Evolutionary conservation across 441 rosid genomes (phyloP).

Genomic region (Monsonia emarginata): DNA sequence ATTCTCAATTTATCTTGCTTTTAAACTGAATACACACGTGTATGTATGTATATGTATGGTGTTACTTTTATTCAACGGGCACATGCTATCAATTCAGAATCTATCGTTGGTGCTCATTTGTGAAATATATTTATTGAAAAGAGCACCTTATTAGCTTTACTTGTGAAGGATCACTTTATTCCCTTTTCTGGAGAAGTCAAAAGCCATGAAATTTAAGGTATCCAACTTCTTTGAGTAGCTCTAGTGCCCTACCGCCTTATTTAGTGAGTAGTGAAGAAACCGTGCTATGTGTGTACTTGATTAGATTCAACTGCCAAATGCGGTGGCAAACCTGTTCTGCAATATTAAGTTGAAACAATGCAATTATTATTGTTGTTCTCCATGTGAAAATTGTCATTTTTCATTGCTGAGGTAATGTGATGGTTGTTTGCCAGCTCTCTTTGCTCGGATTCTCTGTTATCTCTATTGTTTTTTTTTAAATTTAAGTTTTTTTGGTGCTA

Average conservation of each 20-base stretch:
- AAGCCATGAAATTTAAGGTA: background rate
- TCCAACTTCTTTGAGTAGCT: background rate
- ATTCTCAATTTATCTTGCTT: no score
- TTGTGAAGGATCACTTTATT: no score
- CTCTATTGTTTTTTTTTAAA: background rate
- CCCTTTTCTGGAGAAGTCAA: no score
- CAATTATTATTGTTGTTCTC: background rate
- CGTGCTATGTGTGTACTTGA: background rate
- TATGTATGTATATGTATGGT: no score
- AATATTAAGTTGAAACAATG: background rate
- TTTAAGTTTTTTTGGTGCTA: background rate
- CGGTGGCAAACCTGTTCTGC: background rate
- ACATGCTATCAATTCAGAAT: background rate
- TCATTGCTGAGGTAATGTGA: background rate
- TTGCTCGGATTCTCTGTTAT: background rate
- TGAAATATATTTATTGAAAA: background rate
- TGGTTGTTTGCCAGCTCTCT: background rate
- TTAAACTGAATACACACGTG: no score
- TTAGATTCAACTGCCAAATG: background rate
- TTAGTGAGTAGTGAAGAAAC: background rate
- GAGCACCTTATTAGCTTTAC: background rate
- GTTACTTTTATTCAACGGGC: background rate
- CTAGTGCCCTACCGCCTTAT: background rate
- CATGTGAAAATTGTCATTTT: background rate
- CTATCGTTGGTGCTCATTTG: background rate